Conservation (phyloP, 805 yeast genomes). For the Metschnikowia cubensis region DNA sequence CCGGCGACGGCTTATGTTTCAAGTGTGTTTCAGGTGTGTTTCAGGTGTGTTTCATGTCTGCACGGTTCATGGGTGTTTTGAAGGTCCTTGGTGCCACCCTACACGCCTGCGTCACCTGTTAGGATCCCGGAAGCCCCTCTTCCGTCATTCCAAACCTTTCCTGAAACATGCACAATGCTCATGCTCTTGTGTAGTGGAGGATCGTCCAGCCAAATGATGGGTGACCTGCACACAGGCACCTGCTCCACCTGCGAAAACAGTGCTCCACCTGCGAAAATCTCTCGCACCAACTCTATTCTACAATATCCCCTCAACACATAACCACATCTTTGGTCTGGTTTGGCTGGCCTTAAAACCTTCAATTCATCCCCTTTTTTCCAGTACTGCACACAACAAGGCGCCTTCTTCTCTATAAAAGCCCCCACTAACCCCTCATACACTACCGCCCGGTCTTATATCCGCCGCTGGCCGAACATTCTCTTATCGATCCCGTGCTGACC, state of each 20-base stretch:
- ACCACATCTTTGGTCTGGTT: background rate
- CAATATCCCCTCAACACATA: background rate
- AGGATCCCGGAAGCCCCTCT: too few relatives aligned
- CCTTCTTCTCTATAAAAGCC: too few relatives aligned
- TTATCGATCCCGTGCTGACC: background rate
- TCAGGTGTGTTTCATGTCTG: too few relatives aligned
- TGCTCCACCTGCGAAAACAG: background rate
- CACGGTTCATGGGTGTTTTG: too few relatives aligned
- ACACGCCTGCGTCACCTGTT: too few relatives aligned
- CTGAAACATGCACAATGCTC: too few relatives aligned
- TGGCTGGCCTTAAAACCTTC: background rate
- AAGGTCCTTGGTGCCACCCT: too few relatives aligned
- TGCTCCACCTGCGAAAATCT: background rate
- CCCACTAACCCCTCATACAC: background rate
- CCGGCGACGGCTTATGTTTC: too few relatives aligned
- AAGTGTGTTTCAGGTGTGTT: too few relatives aligned
- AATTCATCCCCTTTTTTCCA: background rate
- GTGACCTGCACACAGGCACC: background rate
- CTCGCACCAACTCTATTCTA: conserved; percentile 1
- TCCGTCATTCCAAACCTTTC: too few relatives aligned
- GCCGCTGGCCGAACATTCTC: background rate
- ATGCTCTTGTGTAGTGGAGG: background rate
- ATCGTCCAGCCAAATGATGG: background rate
- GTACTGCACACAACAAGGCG: background rate
- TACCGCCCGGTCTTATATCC: background rate